These are phyloP conservation scores for Monosporascus sp. DNA, from an alignment of 2,329 filamentous ascomycete genomes.

Conservation along the genomic window DNA sequence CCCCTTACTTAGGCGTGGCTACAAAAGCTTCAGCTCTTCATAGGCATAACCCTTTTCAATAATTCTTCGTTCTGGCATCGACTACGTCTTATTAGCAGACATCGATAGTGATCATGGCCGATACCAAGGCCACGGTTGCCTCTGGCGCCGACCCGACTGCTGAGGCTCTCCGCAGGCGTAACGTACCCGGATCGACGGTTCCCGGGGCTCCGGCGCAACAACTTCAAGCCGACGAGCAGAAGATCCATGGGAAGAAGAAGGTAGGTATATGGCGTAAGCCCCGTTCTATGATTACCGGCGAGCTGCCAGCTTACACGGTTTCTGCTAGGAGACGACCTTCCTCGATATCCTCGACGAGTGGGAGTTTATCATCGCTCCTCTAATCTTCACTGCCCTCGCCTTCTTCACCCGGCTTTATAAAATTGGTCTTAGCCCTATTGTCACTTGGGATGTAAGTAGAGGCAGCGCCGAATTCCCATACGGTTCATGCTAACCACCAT, in stretches of 20 bases:
- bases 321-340: constrained; percentile 45
- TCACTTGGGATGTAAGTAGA: constrained; percentile 53
- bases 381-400: constrained; percentile 57
- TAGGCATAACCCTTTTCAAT: not conserved
- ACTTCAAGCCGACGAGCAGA: constrained; percentile 52
- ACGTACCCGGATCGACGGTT: constrained; percentile 40
- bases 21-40: not conserved
- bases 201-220: constrained; percentile 28
- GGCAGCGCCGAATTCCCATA: not conserved
- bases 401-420: constrained; percentile 65
- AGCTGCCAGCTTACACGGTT: constrained; percentile 13
- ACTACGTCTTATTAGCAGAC: constrained; percentile 1
- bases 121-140: constrained; percentile 49
- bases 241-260: constrained; percentile 51
- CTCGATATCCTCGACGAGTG: constrained; percentile 59
- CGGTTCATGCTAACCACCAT: constrained; percentile 10
- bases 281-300: constrained; percentile 1
- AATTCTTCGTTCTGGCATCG: not conserved
- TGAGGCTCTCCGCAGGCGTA: constrained; percentile 53
- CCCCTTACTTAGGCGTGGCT: not conserved
- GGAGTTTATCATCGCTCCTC: constrained; percentile 56
- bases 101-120: constrained; percentile 39
- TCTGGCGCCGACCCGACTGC: constrained; percentile 53
- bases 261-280: constrained; percentile 29
- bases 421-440: constrained; percentile 62